phyloP scores from a whole-genome alignment of 2,329 filamentous ascomycete genomes.

The Neofusicoccum sp. region DNA sequence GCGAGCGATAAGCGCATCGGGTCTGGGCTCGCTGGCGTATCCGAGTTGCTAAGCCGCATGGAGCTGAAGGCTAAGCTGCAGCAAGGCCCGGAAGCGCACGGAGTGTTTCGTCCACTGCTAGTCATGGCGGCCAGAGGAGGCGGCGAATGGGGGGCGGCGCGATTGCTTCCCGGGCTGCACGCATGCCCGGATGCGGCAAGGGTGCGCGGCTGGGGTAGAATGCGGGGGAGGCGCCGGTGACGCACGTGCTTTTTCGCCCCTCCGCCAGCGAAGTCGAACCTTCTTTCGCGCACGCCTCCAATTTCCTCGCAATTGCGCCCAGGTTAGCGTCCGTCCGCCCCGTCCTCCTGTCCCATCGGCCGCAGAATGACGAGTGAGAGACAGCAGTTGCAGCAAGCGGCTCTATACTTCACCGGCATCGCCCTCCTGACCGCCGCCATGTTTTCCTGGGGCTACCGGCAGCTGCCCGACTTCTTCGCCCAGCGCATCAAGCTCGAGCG shows the following conservation, averaged over 20 bases:
- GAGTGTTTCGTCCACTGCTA: too few relatives aligned
- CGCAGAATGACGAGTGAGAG: neutral
- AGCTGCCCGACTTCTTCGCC: slow-evolving; percentile 8
- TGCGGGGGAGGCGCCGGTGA: slow-evolving; percentile 10
- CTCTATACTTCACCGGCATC: neutral
- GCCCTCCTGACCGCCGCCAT: slow-evolving; percentile 4
- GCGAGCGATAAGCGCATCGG: too few relatives aligned
- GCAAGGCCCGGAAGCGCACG: too few relatives aligned
- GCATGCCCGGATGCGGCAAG: neutral
- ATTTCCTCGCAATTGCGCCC: neutral
- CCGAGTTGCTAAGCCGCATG: too few relatives aligned
- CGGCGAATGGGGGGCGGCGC: neutral
- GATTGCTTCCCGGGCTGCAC: too few relatives aligned
- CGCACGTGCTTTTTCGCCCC: neutral
- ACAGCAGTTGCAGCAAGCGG: neutral
- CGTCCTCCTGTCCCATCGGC: neutral
- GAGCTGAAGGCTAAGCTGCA: too few relatives aligned
- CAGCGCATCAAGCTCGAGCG: neutral
- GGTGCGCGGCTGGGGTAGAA: neutral
- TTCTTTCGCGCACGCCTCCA: neutral
- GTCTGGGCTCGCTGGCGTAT: too few relatives aligned
- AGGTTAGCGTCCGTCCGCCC: neutral
- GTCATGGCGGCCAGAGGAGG: too few relatives aligned
- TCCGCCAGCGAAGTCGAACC: neutral
- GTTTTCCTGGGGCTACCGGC: slow-evolving; percentile 3